Conservation (phyloP, 1,284 basidiomycete species). For the Ustilago curta region DNA sequence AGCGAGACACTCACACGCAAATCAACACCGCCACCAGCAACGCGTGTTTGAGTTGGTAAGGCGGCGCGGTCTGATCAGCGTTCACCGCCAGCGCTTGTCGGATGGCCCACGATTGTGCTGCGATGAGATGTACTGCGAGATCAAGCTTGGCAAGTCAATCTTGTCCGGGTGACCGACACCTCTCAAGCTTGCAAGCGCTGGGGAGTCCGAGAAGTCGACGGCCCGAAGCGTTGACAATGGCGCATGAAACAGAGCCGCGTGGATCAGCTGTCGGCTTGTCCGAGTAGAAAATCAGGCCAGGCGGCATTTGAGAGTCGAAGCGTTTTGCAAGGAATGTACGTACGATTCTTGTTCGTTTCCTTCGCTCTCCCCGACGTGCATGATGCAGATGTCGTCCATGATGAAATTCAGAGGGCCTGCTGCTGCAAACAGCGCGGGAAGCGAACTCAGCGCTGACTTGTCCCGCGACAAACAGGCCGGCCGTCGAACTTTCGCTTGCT, state of each 20-base stretch:
- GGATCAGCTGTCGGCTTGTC: neutral
- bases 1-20: neutral
- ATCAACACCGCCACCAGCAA: too few species aligned
- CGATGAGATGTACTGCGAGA: too few species aligned
- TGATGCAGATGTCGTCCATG: constrained; percentile 26
- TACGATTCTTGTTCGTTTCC: neutral
- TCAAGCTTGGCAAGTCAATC: too few species aligned
- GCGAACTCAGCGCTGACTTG: neutral
- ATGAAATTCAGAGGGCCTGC: neutral
- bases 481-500: neutral
- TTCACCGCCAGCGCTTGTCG: too few species aligned
- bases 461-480: neutral
- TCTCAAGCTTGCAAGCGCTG: neutral
- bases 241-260: neutral
- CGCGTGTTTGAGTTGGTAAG: too few species aligned
- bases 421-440: constrained; percentile 3
- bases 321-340: neutral
- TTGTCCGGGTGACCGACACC: too few species aligned
- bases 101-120: too few species aligned
- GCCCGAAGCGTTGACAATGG: neutral
- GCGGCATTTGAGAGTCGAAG: neutral
- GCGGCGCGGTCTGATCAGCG: neutral
- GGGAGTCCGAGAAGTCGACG: neutral
- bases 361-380: constrained; percentile 29
- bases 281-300: neutral